Conservation (phyloP, 2,329 filamentous ascomycete species). For the Ophiocordyceps sinensis region DNA sequence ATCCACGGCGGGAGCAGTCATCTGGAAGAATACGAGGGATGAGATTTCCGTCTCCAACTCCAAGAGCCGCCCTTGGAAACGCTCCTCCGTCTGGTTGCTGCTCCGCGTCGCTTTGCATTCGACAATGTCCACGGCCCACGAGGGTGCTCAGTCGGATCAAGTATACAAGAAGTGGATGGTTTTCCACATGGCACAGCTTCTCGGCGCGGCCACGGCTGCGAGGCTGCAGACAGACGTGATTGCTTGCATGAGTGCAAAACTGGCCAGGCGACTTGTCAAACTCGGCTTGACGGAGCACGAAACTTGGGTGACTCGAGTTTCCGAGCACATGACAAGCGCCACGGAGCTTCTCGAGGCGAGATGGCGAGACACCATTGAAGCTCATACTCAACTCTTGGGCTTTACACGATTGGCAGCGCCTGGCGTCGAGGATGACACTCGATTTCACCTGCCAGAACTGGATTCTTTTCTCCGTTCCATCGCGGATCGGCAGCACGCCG, state of each 20-base stretch:
- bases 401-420: background rate
- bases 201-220: slow-evolving; percentile 10
- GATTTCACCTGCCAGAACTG: background rate
- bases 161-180: slow-evolving; percentile 38
- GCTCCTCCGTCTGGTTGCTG: slow-evolving; percentile 4
- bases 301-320: slow-evolving; percentile 3
- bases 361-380: background rate
- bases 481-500: background rate
- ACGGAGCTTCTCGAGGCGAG: background rate
- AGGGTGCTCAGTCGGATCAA: slow-evolving; percentile 7
- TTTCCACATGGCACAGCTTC: slow-evolving; percentile 23
- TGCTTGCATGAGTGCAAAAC: slow-evolving; percentile 27
- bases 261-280: slow-evolving; percentile 27
- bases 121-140: background rate
- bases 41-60: slow-evolving; percentile 15
- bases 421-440: background rate
- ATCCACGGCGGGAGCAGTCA: slow-evolving; percentile 7
- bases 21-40: slow-evolving; percentile 38
- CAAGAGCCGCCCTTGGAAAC: background rate
- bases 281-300: slow-evolving; percentile 9
- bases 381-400: background rate
- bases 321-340: background rate
- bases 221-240: slow-evolving; percentile 14
- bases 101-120: slow-evolving; percentile 4
- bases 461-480: background rate